Conservation (phyloP, 345 rosid genomes). For the Brassica nigra region DNA sequence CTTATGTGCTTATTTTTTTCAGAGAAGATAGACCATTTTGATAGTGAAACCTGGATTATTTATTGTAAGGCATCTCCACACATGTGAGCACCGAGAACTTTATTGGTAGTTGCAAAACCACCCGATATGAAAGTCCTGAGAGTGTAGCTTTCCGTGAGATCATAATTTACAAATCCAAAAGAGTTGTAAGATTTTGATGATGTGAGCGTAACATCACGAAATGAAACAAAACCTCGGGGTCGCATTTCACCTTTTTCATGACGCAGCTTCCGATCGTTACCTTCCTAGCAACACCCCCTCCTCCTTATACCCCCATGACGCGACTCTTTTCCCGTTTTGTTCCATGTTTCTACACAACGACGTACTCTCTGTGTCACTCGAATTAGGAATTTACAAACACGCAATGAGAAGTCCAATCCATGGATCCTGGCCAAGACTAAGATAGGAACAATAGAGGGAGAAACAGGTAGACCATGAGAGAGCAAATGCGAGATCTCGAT, state of each 20-base stretch:
- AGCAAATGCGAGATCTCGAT: not conserved
- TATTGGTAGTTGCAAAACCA: slow-evolving; percentile 70
- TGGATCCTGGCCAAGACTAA: slow-evolving; percentile 10
- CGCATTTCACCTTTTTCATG: slow-evolving; percentile 70
- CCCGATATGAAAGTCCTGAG: slow-evolving; percentile 89
- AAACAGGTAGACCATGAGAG: not conserved
- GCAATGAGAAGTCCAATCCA: not conserved
- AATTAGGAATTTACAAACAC: not conserved
- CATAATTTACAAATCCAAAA: no score
- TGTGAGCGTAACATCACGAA: slow-evolving; percentile 6
- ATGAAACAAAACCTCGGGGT: slow-evolving; percentile 50
- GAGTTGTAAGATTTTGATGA: no score
- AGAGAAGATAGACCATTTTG: slow-evolving; percentile 10
- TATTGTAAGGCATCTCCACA: slow-evolving; percentile 92
- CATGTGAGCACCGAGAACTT: slow-evolving; percentile 83
- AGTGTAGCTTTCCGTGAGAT: slow-evolving; percentile 63
- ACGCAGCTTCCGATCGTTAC: slow-evolving; percentile 64
- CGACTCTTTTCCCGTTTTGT: not conserved
- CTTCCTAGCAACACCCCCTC: slow-evolving; percentile 45
- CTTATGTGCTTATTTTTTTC: not conserved
- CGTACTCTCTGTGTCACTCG: not conserved
- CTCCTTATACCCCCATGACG: slow-evolving; percentile 38
- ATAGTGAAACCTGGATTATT: slow-evolving; percentile 63
- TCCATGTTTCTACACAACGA: not conserved
- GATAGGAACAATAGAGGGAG: not conserved